A percentile compares a stretch with the other conserved stretches of the same genome.
These are phyloP conservation scores for Coniochaeta prunicola DNA, from an alignment of 2,329 filamentous ascomycete species.

Conservation along the genomic window DNA sequence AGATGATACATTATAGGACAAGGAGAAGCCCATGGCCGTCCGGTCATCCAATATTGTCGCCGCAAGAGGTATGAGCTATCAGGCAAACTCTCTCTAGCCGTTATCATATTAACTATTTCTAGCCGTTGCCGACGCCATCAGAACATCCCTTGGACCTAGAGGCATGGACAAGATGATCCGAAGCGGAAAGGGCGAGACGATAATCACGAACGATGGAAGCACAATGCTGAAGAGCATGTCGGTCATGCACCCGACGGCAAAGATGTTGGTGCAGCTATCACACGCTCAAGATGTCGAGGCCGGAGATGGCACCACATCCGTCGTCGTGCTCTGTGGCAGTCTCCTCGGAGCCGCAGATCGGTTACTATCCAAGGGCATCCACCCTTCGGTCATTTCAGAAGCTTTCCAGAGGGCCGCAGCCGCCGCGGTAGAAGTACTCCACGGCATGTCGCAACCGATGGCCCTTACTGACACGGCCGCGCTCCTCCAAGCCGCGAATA, in stretches of 20 bases:
- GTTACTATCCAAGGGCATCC: conserved; percentile 85
- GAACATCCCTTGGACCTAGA: conserved; percentile 90
- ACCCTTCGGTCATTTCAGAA: conserved; percentile 96
- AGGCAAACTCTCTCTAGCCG: conserved; percentile 1
- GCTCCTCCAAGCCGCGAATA: conserved; percentile 92
- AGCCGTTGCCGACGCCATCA: conserved; percentile 96
- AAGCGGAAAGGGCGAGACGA: conserved; percentile 91
- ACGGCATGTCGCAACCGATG: conserved; percentile 94
- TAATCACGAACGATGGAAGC: conserved; percentile 99
- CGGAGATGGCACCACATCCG: conserved; percentile 95
- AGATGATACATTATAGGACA: conserved; percentile 49
- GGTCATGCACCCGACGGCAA: conserved; percentile 98
- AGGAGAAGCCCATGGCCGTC: conserved; percentile 98
- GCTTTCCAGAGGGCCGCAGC: conserved; percentile 92
- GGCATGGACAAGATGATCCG: conserved; percentile 99
- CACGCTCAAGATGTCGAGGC: conserved; percentile 97
- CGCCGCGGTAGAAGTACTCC: conserved; percentile 80
- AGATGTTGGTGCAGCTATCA: conserved; percentile 97
- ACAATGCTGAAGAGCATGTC: conserved; percentile 99
- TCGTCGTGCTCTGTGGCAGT: conserved; percentile 95
- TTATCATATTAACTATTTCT: conserved; percentile 22
- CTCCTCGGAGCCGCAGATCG: conserved; percentile 89
- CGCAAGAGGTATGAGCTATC: conserved; percentile 64
- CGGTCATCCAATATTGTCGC: conserved; percentile 95
- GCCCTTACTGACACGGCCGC: conserved; percentile 80